phyloP scores from a whole-genome alignment of 179 eudicot species.

The Silene noctiflora region DNA sequence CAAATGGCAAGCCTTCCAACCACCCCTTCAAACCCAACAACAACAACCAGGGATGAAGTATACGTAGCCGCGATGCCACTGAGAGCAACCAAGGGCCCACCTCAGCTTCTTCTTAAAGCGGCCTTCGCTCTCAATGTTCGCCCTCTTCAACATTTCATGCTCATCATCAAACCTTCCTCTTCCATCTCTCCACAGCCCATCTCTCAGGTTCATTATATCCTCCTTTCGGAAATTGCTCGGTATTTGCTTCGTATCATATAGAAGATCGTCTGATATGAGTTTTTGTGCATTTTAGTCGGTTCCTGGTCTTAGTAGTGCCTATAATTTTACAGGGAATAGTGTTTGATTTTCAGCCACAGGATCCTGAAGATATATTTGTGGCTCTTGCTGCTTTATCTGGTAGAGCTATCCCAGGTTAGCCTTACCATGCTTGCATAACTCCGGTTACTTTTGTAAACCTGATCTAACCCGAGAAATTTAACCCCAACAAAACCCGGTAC shows the following conservation, averaged over 20 bases:
- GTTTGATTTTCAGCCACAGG: slow-evolving; percentile 92
- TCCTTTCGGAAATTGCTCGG: background rate
- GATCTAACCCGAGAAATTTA: background rate
- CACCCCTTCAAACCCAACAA: slow-evolving; percentile 13
- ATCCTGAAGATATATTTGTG: slow-evolving; percentile 72
- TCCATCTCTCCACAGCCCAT: slow-evolving; percentile 22
- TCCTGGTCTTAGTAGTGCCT: background rate
- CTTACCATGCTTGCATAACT: background rate
- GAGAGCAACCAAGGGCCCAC: slow-evolving; percentile 67
- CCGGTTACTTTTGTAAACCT: background rate
- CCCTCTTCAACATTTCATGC: slow-evolving; percentile 84
- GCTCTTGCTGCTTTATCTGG: slow-evolving; percentile 79
- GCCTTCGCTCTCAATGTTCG: slow-evolving; percentile 63
- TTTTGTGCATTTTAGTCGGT: background rate
- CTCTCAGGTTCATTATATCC: slow-evolving; percentile 32
- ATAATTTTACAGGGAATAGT: slow-evolving; percentile 43
- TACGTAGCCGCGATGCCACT: slow-evolving; percentile 70
- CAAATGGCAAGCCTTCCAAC: slow-evolving; percentile 28
- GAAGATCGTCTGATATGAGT: background rate
- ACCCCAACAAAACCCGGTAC: too few species aligned
- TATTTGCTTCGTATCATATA: background rate
- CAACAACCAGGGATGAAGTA: slow-evolving; percentile 41
- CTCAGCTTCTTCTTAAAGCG: slow-evolving; percentile 65
- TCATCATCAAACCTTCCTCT: slow-evolving; percentile 56
- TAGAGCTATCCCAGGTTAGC: slow-evolving; percentile 59